Percentiles rank a stretch among this genome's conserved stretches.
These are phyloP conservation scores for Cryphonectria japonica DNA, from an alignment of 2,329 filamentous ascomycete species.

Conservation along the genomic window DNA sequence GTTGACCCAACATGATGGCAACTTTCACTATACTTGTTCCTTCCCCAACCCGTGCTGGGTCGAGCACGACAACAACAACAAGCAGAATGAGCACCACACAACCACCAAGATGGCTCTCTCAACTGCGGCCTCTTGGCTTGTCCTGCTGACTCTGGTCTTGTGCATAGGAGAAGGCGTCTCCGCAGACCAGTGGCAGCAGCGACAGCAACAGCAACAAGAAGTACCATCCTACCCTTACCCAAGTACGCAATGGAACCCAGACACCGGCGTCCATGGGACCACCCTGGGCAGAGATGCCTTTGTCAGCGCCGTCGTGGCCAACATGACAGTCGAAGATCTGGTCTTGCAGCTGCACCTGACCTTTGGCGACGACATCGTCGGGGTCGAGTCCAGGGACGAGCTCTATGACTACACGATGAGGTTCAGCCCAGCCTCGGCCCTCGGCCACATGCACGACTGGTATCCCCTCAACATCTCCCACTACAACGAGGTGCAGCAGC, in stretches of 20 bases:
- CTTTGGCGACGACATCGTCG: constrained; percentile 48
- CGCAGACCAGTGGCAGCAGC: not conserved
- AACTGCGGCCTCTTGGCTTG: not conserved
- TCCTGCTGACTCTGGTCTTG: not conserved
- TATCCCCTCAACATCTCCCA: constrained; percentile 47
- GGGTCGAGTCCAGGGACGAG: constrained; percentile 42
- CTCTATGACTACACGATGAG: constrained; percentile 45
- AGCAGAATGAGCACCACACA: not conserved
- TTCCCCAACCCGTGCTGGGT: not conserved
- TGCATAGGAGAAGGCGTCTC: not conserved
- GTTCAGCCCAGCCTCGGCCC: constrained; percentile 42
- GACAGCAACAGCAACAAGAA: constrained; percentile 3
- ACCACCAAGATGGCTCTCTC: not conserved
- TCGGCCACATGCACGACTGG: constrained; percentile 49
- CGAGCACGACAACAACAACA: not conserved
- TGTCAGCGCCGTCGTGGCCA: constrained; percentile 36
- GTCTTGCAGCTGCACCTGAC: constrained; percentile 49
- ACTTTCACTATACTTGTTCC: not conserved
- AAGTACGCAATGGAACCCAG: constrained; percentile 21
- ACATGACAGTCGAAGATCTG: constrained; percentile 40
- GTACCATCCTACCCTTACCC: constrained; percentile 12
- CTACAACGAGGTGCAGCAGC: constrained; percentile 46
- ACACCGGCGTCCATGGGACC: constrained; percentile 11
- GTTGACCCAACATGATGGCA: not conserved
- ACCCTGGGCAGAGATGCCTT: constrained; percentile 34